A percentile compares a stretch with the other conserved stretches of the same genome.
Evolutionary conservation across 2,329 filamentous ascomycete genomes (phyloP).

Genomic region (Xylariaceae sp.): DNA sequence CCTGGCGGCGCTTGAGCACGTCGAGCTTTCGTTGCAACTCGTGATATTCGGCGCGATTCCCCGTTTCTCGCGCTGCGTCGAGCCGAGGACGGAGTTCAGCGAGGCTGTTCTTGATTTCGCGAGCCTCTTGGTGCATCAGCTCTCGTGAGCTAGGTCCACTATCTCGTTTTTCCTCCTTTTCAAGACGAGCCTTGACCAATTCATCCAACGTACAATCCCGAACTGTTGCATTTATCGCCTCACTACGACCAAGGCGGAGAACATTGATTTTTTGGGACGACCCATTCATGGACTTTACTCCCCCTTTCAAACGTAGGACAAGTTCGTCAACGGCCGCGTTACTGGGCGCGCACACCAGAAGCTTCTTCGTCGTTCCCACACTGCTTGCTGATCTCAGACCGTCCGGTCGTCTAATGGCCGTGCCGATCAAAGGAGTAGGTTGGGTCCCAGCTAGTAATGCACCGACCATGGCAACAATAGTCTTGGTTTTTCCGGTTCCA

Average conservation of each 20-base stretch:
- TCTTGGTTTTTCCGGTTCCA: constrained; percentile 97
- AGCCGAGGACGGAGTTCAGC: constrained; percentile 66
- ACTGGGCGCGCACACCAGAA: constrained; percentile 95
- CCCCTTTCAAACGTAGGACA: constrained; percentile 85
- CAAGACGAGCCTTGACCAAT: constrained; percentile 71
- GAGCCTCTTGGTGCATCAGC: constrained; percentile 59
- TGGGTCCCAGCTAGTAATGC: constrained; percentile 62
- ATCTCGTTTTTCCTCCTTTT: constrained; percentile 55
- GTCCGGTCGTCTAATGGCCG: constrained; percentile 42
- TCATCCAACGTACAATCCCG: constrained; percentile 91
- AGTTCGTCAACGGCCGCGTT: constrained; percentile 97
- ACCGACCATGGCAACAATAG: constrained; percentile 93
- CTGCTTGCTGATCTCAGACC: constrained; percentile 33
- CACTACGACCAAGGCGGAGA: constrained; percentile 81
- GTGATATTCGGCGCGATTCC: constrained; percentile 45
- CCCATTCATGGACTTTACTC: constrained; percentile 74
- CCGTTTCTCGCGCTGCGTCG: constrained; percentile 58
- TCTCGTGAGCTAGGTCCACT: constrained; percentile 55
- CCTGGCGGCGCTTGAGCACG: constrained; percentile 70
- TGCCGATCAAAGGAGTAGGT: constrained; percentile 42
- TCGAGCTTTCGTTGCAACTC: constrained; percentile 73
- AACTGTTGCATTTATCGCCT: constrained; percentile 86
- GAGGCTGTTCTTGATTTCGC: constrained; percentile 71
- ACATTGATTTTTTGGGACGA: constrained; percentile 74
- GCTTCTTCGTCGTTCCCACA: constrained; percentile 62